These are phyloP conservation scores for Aspergillus tanneri DNA, from an alignment of 2,329 filamentous ascomycete genomes.

Conservation along the genomic window DNA sequence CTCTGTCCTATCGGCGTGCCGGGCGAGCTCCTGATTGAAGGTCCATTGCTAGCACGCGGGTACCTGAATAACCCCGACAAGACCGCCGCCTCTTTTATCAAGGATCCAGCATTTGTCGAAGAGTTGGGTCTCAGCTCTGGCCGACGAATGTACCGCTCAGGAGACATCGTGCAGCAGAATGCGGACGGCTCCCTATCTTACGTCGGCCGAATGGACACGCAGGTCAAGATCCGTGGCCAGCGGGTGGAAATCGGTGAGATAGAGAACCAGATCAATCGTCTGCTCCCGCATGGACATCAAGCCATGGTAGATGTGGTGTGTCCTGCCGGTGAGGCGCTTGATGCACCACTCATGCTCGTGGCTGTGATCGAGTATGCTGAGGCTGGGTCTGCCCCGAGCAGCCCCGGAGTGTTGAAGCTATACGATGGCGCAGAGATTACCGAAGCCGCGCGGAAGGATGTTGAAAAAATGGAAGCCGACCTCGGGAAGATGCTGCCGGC, in stretches of 20 bases:
- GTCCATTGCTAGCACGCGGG: conserved; percentile 7
- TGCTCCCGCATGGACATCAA: conserved; percentile 1
- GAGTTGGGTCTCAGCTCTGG: too few relatives aligned
- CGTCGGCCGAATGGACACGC: conserved; percentile 34
- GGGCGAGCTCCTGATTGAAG: conserved; percentile 11
- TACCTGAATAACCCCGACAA: conserved; percentile 5
- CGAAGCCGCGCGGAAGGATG: too few relatives aligned
- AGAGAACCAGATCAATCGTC: conserved; percentile 20
- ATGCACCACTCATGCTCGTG: conserved; percentile 13
- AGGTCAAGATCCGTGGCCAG: conserved; percentile 37
- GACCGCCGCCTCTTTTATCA: neutral
- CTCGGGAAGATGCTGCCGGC: conserved; percentile 4
- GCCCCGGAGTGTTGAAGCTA: too few relatives aligned
- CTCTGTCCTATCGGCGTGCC: conserved; percentile 9
- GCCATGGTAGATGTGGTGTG: conserved; percentile 10
- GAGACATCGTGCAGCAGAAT: too few relatives aligned
- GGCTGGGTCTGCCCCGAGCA: conserved; percentile 3
- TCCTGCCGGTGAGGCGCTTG: conserved; percentile 6
- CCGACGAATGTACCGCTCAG: neutral
- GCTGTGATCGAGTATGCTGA: conserved; percentile 10
- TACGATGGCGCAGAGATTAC: too few relatives aligned
- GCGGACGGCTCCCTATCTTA: too few relatives aligned
- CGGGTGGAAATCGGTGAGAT: conserved; percentile 34
- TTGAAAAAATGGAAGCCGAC: too few relatives aligned
- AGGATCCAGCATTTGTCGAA: neutral